phyloP scores from a whole-genome alignment of 176 grass and related monocot species.

The Miscanthus lutarioriparius region DNA sequence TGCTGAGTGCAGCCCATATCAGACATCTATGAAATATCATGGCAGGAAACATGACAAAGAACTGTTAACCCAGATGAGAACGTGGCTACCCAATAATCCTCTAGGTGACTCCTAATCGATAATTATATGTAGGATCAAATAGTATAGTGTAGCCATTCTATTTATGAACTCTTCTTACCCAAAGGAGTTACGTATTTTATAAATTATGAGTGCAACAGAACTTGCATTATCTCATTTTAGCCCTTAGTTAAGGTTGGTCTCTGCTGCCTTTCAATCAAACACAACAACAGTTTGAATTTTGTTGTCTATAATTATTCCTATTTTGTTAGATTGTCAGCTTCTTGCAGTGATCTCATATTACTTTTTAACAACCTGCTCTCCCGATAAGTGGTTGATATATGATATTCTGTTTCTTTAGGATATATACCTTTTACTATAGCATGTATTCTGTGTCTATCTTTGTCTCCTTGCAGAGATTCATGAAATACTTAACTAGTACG shows the following conservation, averaged over 20 bases:
- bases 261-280: slow-evolving; percentile 8
- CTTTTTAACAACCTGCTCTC: not conserved
- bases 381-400: not conserved
- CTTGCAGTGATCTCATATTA: not conserved
- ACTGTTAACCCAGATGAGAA: slow-evolving; percentile 57
- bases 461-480: not conserved
- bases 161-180: not conserved
- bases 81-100: slow-evolving; percentile 40
- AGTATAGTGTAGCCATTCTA: not conserved
- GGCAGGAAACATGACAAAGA: slow-evolving; percentile 44
- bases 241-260: not conserved
- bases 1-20: slow-evolving; percentile 20
- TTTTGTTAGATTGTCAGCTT: slow-evolving; percentile 19
- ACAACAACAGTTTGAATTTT: not conserved
- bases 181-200: not conserved
- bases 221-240: not conserved
- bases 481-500: slow-evolving; percentile 22
- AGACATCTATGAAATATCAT: slow-evolving; percentile 15
- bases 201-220: not conserved
- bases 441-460: not conserved
- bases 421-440: not conserved
- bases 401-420: not conserved
- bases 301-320: not conserved
- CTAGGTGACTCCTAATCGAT: slow-evolving; percentile 33
- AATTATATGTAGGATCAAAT: slow-evolving; percentile 9